Evolutionary conservation across 306 rosid species (phyloP), one percentile per base, ranked within the genome.

Genomic region (Pterocarpus macrocarpus): DNA sequence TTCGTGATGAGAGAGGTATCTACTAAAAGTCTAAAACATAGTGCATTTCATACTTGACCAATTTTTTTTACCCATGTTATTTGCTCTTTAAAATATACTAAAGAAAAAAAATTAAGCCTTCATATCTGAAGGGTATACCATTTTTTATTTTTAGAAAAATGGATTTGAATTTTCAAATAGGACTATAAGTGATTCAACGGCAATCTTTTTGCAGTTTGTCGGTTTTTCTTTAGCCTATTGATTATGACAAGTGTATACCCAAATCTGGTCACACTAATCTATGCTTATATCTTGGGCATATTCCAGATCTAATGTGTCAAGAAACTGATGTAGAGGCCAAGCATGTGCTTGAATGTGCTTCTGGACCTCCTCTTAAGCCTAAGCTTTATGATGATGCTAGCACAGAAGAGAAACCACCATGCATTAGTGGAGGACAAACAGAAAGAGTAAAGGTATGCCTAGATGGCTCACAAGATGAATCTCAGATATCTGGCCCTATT

Each of bases 401-500:
- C 73, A 50, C 76, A 45, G 86, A 86, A 76, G 77, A 82, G 82
- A 82, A 35, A 41, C 63, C 77, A 63, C 13, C 69, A 39, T 70
- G 84, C 75, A 77, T 72, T 35, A 57, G 66, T 22, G 84, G 83
- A 79, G 90, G 80, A 64, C 87, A 80, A 82, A 81, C 78, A 65
- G 75, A 57, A 61, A 65, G 81, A 80, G 75, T 79, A 76, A 78
- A 90, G 83, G 15, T 82, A 64, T 41, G 41, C 82, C 45, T 83
- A 30, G 77, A 85, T 76, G 80, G 75, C 67, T 80, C 88, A 4
- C 91, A 77, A 71, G 93, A 91, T 82, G 65, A 68, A 59, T 93
- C 97, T 84, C 97, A 95, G 86, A 91, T 95, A 84, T 95, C 97
- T 41, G 97, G 90, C 61, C 95, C 95, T 75, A 91, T 72, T 73